Evolutionary conservation across 1,284 basidiomycete species (phyloP), one percentile per base, ranked within the genome.

Genomic region (Filobasidium uniguttulatum): DNA sequence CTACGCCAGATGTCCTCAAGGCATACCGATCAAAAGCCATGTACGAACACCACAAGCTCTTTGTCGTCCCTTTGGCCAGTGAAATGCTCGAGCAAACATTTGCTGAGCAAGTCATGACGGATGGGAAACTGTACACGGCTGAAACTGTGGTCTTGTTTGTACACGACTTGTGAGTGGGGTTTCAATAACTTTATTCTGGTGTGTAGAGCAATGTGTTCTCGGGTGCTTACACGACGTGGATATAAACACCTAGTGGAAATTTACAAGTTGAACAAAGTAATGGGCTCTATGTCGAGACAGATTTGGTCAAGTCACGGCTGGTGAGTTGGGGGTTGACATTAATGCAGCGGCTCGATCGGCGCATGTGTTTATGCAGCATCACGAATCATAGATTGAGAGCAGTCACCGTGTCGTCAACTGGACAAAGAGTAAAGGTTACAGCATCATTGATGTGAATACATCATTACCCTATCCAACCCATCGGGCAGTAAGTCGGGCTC

Each of bases 391-490:
- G 90, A 73, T 94, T 49, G 90, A 97, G 66, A 82, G 82, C 37
- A 86, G 84, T 1, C 82, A 82, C 62, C 69, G 78, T 41, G 72
- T 98, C 12, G 73, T 96, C 37, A 70, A 75, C 9, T 96, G 89
- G 87, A 77, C 83, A 1, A 74, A 71, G 44, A 67, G 64, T 14
- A 73, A 79, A 53, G 73, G 74, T 0, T 90, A 80, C 63, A 80
- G 81, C 1, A 65, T 96, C 2, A 72, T 97, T 19, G 94, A 98
- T 63, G 76, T 94, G 53, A 94, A 94, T 62, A 71, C 96, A 17
- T 81, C 82, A 58, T 77, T 82, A 0, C 81, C 81, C 58, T 75
- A 84, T 9, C 73, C 76, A 52, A 58, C 68, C 8, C 53, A 62
- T 58, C 63, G 20, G 65, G 56, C 73, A 75, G 62, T 23, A 66